A percentile compares a stretch with the other conserved stretches of the same genome.
These are phyloP conservation scores for Komagataella mondaviorum DNA, from an alignment of 805 yeast genomes.

Conservation along the genomic window DNA sequence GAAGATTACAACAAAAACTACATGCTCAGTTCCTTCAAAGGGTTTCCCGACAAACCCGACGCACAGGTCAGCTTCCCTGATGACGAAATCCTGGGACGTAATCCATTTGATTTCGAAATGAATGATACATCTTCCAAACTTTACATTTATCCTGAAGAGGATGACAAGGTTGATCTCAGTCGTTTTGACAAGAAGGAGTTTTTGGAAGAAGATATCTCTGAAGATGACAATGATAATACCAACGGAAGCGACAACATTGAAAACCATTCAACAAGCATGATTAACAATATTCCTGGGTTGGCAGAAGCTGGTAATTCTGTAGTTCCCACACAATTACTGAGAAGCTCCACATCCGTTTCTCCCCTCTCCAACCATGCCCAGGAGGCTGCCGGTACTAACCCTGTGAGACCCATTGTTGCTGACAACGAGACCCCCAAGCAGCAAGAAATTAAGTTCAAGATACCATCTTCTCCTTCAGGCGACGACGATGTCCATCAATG, in stretches of 20 bases:
- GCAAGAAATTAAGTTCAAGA: not conserved
- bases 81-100: not conserved
- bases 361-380: not conserved
- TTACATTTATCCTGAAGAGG: not conserved
- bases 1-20: not conserved
- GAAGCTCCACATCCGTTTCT: not conserved
- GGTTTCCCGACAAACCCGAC: not conserved
- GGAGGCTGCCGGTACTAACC: not conserved
- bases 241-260: not conserved
- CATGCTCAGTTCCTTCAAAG: not conserved
- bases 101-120: not conserved
- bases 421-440: not conserved
- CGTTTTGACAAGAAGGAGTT: conserved; percentile 2
- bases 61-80: not conserved
- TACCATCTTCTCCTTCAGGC: not conserved
- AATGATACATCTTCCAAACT: not conserved
- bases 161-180: not conserved
- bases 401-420: not conserved
- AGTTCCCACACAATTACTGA: not conserved
- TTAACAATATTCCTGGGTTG: not conserved
- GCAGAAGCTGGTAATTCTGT: not conserved
- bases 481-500: conserved; percentile 36
- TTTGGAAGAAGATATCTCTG: conserved; percentile 8
- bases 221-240: conserved; percentile 7
- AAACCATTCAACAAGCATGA: not conserved